phyloP scores from a whole-genome alignment of 108 stramenopile species.

The Conticribra weissflogii region DNA sequence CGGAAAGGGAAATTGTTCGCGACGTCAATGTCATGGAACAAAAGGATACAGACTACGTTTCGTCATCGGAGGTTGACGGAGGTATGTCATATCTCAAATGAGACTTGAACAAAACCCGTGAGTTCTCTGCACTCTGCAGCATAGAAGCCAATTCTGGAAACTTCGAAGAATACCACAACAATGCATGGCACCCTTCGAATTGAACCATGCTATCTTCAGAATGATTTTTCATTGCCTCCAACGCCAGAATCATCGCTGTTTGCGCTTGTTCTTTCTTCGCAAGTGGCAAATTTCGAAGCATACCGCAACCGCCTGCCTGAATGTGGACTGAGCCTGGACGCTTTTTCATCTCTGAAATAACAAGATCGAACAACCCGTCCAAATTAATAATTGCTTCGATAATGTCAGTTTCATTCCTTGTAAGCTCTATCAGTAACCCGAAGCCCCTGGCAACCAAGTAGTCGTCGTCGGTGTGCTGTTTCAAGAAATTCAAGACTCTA shows the following conservation, averaged over 20 bases:
- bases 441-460: slow-evolving; percentile 20
- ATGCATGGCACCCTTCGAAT: slow-evolving; percentile 30
- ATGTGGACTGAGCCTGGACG: slow-evolving; percentile 12
- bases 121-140: slow-evolving; percentile 16
- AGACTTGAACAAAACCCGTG: not conserved
- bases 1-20: too few species aligned
- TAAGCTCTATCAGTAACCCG: slow-evolving; percentile 24
- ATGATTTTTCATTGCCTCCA: slow-evolving; percentile 38
- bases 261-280: slow-evolving; percentile 28
- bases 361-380: slow-evolving; percentile 24
- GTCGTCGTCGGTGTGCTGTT: slow-evolving; percentile 12
- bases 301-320: slow-evolving; percentile 17
- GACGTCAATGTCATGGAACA: too few species aligned
- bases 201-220: slow-evolving; percentile 25
- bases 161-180: slow-evolving; percentile 23
- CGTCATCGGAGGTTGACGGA: too few species aligned
- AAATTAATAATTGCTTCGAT: slow-evolving; percentile 8
- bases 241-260: slow-evolving; percentile 5
- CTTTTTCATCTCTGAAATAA: slow-evolving; percentile 29
- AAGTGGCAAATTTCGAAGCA: slow-evolving; percentile 30
- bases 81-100: not conserved
- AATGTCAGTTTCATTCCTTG: slow-evolving; percentile 18
- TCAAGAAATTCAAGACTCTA: slow-evolving; percentile 17
- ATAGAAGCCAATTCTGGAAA: slow-evolving; percentile 8
- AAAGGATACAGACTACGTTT: too few species aligned